Base-by-base conservation (phyloP, 2,329 filamentous ascomycete genomes). In the Orbilia oligospora region DNA sequence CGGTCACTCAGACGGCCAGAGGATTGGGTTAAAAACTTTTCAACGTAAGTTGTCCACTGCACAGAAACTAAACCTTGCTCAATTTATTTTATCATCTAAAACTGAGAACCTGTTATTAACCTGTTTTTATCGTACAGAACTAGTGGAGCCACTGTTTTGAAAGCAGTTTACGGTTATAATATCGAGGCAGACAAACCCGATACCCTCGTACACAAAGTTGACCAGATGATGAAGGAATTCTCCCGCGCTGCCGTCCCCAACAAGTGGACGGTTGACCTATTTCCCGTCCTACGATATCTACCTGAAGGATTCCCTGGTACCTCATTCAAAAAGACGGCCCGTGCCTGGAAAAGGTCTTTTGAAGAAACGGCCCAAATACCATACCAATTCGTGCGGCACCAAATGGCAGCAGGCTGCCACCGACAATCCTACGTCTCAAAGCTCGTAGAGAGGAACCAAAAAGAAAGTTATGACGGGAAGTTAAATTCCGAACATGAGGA, bases 1-100 rank as follows among this genome's bases (percentile, higher is more conserved):
- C 67, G 78, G 12, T 61, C 56, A 8, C 63, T 81, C 12, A 71
- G 81, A 16, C 46, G 78, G 27, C 81, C 81, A 8, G 69, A 53
- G 18, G 76, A 80, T n/a, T 80, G 68, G 76, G 20, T 81, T 12
- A 72, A 81, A 10, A 63, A 81, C 48, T 75, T 81, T 16, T 76
- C 81, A 30, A 80, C 80, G 80, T 81, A 49, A 78, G 80, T 73
- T 46, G 12, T 14, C 36, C 36, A 14, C 4, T 3, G 27, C 27
- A 30, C 27, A 30, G 27, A 30, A 30, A 30, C 27, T 30, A 30
- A 6, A 30, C 6, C 3, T 30, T 30, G 27, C 3, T 30, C 6
- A 30, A 3, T 3, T 30, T 30, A 6, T 6, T 30, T 30, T 30
- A 3, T n/a, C n/a, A n/a, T n/a, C n/a, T n/a, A n/a, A n/a, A n/a